Evolutionary conservation across 108 stramenopile species (phyloP).

Genomic region (Poteriospumella lacustris): DNA sequence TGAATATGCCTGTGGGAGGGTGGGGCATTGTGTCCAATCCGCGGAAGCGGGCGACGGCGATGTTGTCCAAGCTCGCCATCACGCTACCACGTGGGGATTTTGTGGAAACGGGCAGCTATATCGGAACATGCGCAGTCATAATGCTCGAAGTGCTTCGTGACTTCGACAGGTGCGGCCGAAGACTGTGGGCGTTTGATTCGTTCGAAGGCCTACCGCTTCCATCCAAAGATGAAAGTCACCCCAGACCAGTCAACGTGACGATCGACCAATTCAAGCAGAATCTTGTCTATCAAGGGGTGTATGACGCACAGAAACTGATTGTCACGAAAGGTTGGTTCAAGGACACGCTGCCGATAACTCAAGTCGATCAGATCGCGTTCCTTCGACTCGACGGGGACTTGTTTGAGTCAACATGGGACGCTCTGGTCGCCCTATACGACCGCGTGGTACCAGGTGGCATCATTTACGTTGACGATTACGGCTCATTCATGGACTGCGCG

Average conservation of each 20-base stretch:
- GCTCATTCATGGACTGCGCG: neutral
- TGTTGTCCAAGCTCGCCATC: neutral
- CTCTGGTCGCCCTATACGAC: neutral
- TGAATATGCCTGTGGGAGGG: too few relatives aligned
- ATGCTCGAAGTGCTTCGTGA: neutral
- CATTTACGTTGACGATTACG: slow-evolving; percentile 18
- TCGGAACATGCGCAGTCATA: neutral
- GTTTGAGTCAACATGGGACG: neutral
- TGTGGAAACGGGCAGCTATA: neutral
- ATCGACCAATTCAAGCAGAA: neutral
- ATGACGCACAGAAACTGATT: neutral
- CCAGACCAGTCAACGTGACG: neutral
- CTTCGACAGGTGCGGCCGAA: neutral
- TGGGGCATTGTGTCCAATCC: neutral
- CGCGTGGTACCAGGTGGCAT: slow-evolving; percentile 14
- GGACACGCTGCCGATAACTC: neutral
- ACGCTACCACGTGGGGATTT: neutral
- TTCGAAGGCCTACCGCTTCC: neutral
- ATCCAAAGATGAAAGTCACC: neutral
- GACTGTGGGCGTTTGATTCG: slow-evolving; percentile 13
- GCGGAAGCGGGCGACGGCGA: neutral
- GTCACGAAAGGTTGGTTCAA: slow-evolving; percentile 19
- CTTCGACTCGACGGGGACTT: slow-evolving; percentile 3
- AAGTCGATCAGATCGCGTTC: neutral
- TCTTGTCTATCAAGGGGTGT: neutral